phyloP scores from a whole-genome alignment of 2,329 filamentous ascomycete species.

The Ceratocystis papillata region DNA sequence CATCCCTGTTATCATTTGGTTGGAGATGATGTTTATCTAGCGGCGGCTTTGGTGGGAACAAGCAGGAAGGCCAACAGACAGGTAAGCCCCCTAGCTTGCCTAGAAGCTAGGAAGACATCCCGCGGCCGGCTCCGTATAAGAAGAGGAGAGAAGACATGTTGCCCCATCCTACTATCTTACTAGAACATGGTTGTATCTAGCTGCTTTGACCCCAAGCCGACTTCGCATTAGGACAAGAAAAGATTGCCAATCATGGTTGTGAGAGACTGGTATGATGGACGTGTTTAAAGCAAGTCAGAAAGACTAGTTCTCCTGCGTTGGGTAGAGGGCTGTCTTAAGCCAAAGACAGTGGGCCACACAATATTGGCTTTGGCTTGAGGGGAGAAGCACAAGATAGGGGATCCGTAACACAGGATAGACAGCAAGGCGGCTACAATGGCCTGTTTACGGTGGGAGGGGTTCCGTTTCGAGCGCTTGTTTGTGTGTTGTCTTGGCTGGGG shows the following conservation, averaged over 20 bases:
- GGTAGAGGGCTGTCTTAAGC: too few relatives aligned
- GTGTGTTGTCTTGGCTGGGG: neutral
- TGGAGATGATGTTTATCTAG: neutral
- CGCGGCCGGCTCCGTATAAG: neutral
- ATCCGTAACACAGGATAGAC: neutral
- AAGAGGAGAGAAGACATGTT: neutral
- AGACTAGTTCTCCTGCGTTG: too few relatives aligned
- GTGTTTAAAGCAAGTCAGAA: neutral
- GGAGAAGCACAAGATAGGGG: neutral
- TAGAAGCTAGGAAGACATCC: neutral
- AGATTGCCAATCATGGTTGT: neutral
- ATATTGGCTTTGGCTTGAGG: neutral
- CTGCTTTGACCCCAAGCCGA: neutral
- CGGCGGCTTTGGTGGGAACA: neutral
- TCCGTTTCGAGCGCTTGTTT: neutral
- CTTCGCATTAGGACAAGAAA: neutral
- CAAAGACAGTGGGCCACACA: neutral
- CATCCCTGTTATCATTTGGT: slow-evolving; percentile 1
- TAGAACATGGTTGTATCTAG: neutral
- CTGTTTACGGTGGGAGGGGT: neutral
- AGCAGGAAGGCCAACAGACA: neutral
- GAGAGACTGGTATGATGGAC: neutral
- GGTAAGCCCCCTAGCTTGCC: neutral
- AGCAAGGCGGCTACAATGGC: slow-evolving; percentile 8
- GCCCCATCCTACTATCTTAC: neutral